phyloP scores from a whole-genome alignment of 306 rosid genomes.

The Glycyrrhiza uralensis region DNA sequence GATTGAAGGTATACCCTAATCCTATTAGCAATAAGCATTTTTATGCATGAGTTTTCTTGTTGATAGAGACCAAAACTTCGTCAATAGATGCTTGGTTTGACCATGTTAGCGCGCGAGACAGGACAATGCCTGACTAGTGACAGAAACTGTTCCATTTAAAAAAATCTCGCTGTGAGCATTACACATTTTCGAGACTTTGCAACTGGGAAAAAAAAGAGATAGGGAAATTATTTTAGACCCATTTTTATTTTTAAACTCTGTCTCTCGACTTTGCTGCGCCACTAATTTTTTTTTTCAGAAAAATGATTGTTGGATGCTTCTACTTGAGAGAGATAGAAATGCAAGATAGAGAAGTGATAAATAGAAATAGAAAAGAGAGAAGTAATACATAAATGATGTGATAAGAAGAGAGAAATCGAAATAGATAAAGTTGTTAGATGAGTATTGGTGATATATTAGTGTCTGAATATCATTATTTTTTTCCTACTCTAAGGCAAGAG shows the following conservation, averaged over 20 bases:
- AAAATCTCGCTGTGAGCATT: not conserved
- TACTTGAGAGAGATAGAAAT: no score
- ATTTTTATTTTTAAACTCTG: not conserved
- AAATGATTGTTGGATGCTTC: no score
- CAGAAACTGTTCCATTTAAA: conserved; percentile 5
- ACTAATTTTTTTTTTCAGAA: no score
- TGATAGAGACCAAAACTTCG: not conserved
- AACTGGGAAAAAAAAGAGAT: not conserved
- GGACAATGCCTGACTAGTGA: not conserved
- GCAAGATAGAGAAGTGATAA: no score
- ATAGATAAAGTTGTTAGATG: no score
- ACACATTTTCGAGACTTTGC: not conserved
- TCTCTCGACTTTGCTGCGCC: conserved; percentile 31
- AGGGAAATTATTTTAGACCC: not conserved
- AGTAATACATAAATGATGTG: no score
- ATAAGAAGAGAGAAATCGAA: no score
- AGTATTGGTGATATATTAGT: no score
- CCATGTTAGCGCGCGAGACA: not conserved
- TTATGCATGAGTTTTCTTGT: conserved; percentile 4
- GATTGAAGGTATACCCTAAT: not conserved
- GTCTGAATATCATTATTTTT: no score
- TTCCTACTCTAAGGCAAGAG: not conserved
- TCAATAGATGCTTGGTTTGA: not conserved
- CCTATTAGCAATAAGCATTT: not conserved
- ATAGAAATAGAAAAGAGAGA: no score